Base-by-base conservation (phyloP, 441 rosid species). In the Cnidoscolus chayamansa region DNA sequence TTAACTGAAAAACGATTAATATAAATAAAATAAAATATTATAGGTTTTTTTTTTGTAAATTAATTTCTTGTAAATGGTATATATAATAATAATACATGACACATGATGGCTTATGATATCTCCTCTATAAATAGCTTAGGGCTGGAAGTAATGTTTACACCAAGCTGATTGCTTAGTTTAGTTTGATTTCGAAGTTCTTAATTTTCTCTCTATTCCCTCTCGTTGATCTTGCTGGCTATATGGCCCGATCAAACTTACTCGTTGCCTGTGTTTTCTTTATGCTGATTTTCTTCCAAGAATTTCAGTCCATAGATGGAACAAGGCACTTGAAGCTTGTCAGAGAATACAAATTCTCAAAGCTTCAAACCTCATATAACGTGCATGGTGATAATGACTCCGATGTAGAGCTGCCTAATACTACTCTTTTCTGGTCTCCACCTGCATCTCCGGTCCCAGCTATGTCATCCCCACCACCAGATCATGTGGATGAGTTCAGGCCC, bases 401-500 rank as follows among this genome's bases (percentile, higher is more conserved):
- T 1, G 40, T 19, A 13, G 10, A 16, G 20, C 54, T 32, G 40
- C 13, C 56, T 10, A 60, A 25, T 7, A 20, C 58, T 25, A 25
- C 25, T 25, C 25, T 25, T 9, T 60, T 48, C 55, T 8, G 30
- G 32, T 65, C 82, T 15, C 68, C 70, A 20, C 70, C 70, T 3
- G 4, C 70, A 25, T 75, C 73, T 0, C 10, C 68, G 16, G 62
- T 72, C 10, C 61, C 80, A 1, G 59, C 59, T 25, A 65, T 73
- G 43, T 35, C 75, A 49, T n/a, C 72, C 10, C 78, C 76, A 2
- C 30, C 79, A 2, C 73, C 81, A 1, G 76, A 70, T 49, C 70
- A 72, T 30, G 63, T 37, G 10, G 78, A 82, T 40, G 83, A 76
- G 20, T 82, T 88, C 80, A 78, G 86, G 73, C 87, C 88, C 43